These are phyloP conservation scores for Plasmodium knowlesi DNA, from an alignment of 169 alveolate species.

Conservation along the genomic window DNA sequence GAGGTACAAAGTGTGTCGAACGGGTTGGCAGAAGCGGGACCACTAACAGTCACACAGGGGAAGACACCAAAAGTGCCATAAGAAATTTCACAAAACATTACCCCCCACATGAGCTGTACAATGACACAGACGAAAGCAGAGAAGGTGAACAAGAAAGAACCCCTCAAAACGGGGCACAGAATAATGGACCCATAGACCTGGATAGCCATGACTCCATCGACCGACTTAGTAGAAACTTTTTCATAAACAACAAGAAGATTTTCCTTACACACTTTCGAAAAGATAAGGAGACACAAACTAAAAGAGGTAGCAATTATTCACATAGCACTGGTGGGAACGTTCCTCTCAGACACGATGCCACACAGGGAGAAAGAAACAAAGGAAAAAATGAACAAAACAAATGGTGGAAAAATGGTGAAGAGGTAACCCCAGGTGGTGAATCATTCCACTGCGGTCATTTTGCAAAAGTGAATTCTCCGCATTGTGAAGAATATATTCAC, in stretches of 20 bases:
- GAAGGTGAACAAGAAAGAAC: not conserved
- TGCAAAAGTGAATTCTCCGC: not conserved
- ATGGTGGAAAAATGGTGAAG: not conserved
- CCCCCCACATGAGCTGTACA: not conserved
- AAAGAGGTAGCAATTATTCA: not conserved
- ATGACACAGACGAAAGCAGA: not conserved
- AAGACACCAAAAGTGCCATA: not conserved
- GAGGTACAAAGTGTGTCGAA: not conserved
- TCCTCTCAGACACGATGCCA: not conserved
- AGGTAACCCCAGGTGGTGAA: not conserved
- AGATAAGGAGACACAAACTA: not conserved
- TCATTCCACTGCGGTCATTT: not conserved
- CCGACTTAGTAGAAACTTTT: constrained; percentile 56
- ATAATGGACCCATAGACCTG: constrained; percentile 12
- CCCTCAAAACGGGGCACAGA: not conserved
- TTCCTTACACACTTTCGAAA: constrained; percentile 32
- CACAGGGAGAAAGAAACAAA: not conserved
- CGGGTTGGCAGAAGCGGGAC: not conserved
- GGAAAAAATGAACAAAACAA: not conserved
- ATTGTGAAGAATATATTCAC: not conserved
- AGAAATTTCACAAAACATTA: not conserved
- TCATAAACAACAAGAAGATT: constrained; percentile 57
- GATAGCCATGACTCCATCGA: constrained; percentile 36
- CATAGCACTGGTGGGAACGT: not conserved
- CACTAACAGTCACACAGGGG: not conserved